phyloP scores from a whole-genome alignment of 2,329 filamentous ascomycete genomes.

The Cordyceps fumosorosea region DNA sequence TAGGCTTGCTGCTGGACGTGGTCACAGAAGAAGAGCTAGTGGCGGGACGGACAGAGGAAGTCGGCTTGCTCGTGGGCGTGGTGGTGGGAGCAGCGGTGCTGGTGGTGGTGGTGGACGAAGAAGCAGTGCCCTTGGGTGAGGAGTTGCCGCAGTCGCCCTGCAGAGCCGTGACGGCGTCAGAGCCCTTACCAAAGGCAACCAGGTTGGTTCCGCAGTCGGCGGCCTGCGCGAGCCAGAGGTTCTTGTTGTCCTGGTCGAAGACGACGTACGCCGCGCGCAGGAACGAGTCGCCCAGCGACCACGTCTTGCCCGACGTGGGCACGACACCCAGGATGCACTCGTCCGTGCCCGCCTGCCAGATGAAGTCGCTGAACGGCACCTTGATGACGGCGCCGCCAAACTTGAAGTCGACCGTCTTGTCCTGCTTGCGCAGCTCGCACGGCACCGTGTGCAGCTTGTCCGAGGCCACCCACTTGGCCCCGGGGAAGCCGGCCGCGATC shows the following conservation, averaged over 20 bases:
- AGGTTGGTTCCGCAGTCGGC: constrained; percentile 21
- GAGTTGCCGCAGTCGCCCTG: constrained; percentile 10
- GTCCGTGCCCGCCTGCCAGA: constrained; percentile 27
- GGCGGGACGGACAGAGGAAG: constrained; percentile 15
- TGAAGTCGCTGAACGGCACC: constrained; percentile 44
- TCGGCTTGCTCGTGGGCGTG: constrained; percentile 15
- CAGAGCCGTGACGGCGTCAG: constrained; percentile 19
- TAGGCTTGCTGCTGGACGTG: neutral
- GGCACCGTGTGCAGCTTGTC: constrained; percentile 41
- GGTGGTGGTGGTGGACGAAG: neutral
- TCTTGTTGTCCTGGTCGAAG: constrained; percentile 22
- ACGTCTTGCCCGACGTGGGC: neutral
- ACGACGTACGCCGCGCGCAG: constrained; percentile 14
- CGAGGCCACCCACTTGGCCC: constrained; percentile 27
- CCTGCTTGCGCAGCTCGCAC: constrained; percentile 34
- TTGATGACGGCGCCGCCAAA: constrained; percentile 42
- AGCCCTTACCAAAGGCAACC: constrained; percentile 25
- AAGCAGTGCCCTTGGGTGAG: neutral
- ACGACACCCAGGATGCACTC: constrained; percentile 3
- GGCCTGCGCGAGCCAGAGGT: constrained; percentile 20
- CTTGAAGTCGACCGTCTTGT: constrained; percentile 41
- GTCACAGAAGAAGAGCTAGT: neutral
- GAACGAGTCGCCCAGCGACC: constrained; percentile 10
- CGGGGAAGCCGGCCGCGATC: constrained; percentile 44
- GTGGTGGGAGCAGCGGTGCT: constrained; percentile 13